A percentile compares a stretch with the other conserved stretches of the same genome.
Conservation (phyloP, 2,329 filamentous ascomycete genomes). For the Cordyceps farinosa region DNA sequence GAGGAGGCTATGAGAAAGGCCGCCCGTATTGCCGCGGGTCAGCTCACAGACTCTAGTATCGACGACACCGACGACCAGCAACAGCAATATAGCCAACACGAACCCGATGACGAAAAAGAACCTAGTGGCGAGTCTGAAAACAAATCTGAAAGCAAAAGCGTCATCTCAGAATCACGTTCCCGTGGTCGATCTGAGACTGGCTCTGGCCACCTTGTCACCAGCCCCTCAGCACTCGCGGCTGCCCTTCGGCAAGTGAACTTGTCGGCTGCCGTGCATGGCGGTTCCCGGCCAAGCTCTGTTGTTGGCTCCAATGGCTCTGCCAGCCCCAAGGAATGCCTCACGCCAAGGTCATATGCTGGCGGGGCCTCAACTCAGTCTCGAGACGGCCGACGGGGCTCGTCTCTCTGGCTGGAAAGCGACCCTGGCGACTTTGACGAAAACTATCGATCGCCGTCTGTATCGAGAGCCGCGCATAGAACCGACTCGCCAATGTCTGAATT, state of each 20-base stretch:
- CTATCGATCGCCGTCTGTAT: constrained; percentile 73
- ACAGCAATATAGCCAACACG: not conserved
- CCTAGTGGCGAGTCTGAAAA: constrained; percentile 29
- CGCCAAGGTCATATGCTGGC: constrained; percentile 76
- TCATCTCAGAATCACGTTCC: constrained; percentile 6
- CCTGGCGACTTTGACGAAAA: constrained; percentile 84
- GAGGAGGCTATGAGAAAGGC: constrained; percentile 88
- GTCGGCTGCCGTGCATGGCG: constrained; percentile 24
- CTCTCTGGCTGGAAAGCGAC: constrained; percentile 80
- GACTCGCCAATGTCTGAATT: constrained; percentile 91
- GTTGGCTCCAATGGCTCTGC: constrained; percentile 77
- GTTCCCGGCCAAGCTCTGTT: constrained; percentile 48
- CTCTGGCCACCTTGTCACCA: constrained; percentile 30
- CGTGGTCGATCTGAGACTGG: constrained; percentile 42
- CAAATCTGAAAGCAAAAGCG: constrained; percentile 25
- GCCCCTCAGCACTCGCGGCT: constrained; percentile 51
- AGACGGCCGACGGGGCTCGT: constrained; percentile 66
- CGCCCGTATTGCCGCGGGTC: constrained; percentile 78
- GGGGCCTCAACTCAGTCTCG: constrained; percentile 53
- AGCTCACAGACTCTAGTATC: constrained; percentile 73
- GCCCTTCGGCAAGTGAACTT: constrained; percentile 46
- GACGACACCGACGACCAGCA: constrained; percentile 42
- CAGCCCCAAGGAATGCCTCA: constrained; percentile 87
- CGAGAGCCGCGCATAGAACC: constrained; percentile 64
- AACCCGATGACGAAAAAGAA: constrained; percentile 24